Evolutionary conservation across 805 yeast species (phyloP).

Genomic region (Starmerella vaccinii): DNA sequence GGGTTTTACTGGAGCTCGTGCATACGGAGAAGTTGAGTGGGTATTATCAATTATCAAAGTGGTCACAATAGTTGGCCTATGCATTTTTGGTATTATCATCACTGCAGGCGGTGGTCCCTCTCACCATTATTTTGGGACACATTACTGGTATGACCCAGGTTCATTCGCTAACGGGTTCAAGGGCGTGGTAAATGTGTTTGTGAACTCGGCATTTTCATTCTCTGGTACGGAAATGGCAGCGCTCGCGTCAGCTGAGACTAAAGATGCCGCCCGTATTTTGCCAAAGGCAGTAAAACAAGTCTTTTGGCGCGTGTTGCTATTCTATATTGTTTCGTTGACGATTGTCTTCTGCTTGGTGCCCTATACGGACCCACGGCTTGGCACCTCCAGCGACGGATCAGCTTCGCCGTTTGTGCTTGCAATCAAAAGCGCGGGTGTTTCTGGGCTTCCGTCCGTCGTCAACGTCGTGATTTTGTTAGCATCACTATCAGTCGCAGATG

Average conservation of each 20-base stretch:
- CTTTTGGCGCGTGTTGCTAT: conserved; percentile 67
- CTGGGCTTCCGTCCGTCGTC: conserved; percentile 56
- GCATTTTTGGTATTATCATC: conserved; percentile 45
- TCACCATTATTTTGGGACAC: conserved; percentile 44
- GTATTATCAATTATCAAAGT: conserved; percentile 45
- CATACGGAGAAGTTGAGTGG: conserved; percentile 55
- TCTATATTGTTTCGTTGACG: conserved; percentile 52
- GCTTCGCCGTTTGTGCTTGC: conserved; percentile 68
- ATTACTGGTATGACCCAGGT: conserved; percentile 56
- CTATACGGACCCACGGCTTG: conserved; percentile 41
- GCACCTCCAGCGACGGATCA: conserved; percentile 44
- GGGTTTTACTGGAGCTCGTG: conserved; percentile 43
- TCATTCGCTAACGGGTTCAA: conserved; percentile 51
- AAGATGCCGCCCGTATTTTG: conserved; percentile 53
- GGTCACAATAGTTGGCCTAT: conserved; percentile 46
- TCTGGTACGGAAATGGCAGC: conserved; percentile 69
- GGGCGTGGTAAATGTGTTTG: conserved; percentile 54
- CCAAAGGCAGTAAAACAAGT: conserved; percentile 73
- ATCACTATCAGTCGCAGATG: conserved; percentile 59
- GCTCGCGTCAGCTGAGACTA: conserved; percentile 66
- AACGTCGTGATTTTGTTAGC: conserved; percentile 59
- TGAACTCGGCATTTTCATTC: conserved; percentile 59
- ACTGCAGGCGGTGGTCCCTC: conserved; percentile 54
- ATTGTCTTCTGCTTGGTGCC: conserved; percentile 64
- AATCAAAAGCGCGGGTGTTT: conserved; percentile 50